These are phyloP conservation scores for Collybia mongolica DNA, from an alignment of 768 basidiomycete species.

Conservation along the genomic window DNA sequence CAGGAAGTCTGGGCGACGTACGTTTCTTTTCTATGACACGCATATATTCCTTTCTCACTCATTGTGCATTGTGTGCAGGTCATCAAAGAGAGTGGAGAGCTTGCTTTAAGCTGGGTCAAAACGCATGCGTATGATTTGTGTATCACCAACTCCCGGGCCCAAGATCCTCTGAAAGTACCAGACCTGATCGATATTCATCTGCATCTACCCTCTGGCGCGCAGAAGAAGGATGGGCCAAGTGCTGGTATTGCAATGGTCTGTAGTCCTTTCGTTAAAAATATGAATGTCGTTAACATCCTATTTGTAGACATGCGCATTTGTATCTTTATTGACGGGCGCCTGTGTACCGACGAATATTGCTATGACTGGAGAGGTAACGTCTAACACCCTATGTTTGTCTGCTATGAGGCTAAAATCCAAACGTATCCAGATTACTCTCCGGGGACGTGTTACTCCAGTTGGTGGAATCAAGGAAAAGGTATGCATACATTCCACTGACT, in stretches of 20 bases:
- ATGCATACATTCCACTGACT: not conserved
- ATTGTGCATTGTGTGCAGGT: slow-evolving; percentile 39
- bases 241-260: slow-evolving; percentile 86
- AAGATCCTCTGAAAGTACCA: slow-evolving; percentile 75
- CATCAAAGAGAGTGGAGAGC: slow-evolving; percentile 88
- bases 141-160: slow-evolving; percentile 64
- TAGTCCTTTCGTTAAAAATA: not conserved
- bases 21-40: slow-evolving; percentile 13
- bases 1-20: slow-evolving; percentile 82
- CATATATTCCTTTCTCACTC: not conserved
- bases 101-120: slow-evolving; percentile 93
- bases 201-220: slow-evolving; percentile 86
- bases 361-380: slow-evolving; percentile 83
- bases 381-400: not conserved
- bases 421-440: slow-evolving; percentile 63
- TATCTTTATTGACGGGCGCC: slow-evolving; percentile 78
- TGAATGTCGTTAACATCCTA: not conserved
- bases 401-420: not conserved
- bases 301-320: slow-evolving; percentile 74
- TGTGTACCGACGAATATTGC: slow-evolving; percentile 72
- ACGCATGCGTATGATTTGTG: slow-evolving; percentile 78
- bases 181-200: slow-evolving; percentile 81
- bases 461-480: slow-evolving; percentile 91
- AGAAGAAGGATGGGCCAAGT: slow-evolving; percentile 93
- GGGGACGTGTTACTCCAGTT: slow-evolving; percentile 79